Conservation (phyloP, 192 early-diverging fungal genomes). For the Phlyctochytrium bullatum region DNA sequence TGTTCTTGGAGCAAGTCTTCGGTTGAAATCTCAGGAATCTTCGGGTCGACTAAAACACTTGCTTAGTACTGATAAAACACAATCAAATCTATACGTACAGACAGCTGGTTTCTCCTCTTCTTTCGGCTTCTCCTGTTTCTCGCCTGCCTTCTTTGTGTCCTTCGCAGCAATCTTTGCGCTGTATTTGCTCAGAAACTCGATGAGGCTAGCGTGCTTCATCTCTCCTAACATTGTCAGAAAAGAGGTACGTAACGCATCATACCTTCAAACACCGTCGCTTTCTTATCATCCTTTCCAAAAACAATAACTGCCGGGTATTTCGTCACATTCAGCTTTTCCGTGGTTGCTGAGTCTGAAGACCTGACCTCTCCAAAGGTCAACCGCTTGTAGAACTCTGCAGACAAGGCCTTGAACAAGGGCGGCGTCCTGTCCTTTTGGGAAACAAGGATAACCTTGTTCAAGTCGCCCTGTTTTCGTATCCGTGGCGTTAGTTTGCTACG, state of each 20-base stretch:
- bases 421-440: constrained; percentile 74
- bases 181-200: constrained; percentile 64
- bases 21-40: constrained; percentile 44
- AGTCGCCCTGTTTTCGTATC: constrained; percentile 16
- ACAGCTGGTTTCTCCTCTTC: constrained; percentile 20
- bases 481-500: background rate
- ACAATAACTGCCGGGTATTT: constrained; percentile 69
- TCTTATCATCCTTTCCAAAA: constrained; percentile 48
- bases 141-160: constrained; percentile 30
- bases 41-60: constrained; percentile 16
- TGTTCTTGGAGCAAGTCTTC: constrained; percentile 48
- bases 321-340: constrained; percentile 57
- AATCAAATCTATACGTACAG: constrained; percentile 17
- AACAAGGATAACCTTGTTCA: constrained; percentile 75
- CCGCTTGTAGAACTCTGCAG: constrained; percentile 67
- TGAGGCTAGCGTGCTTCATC: constrained; percentile 60
- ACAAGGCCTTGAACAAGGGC: constrained; percentile 83
- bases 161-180: constrained; percentile 34
- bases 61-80: background rate
- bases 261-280: constrained; percentile 56
- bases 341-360: constrained; percentile 43
- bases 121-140: constrained; percentile 7
- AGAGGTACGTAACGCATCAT: constrained; percentile 21
- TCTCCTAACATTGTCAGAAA: constrained; percentile 27
- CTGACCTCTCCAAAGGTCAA: constrained; percentile 74